These are phyloP conservation scores for Fomitopsis serialis DNA, from an alignment of 768 basidiomycete species.

Conservation along the genomic window DNA sequence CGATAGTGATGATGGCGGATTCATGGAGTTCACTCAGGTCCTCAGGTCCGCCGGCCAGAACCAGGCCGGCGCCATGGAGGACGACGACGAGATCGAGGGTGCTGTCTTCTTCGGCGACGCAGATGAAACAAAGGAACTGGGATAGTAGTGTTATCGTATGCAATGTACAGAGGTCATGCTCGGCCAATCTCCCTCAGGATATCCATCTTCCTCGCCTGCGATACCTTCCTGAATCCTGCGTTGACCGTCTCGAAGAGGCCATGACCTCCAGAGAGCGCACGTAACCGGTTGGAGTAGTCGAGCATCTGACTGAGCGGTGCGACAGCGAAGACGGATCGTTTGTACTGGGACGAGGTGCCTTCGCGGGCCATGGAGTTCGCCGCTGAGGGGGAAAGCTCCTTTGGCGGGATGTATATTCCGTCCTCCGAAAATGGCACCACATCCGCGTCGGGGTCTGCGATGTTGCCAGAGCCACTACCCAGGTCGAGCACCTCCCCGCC, in stretches of 20 bases:
- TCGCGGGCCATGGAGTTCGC: slow-evolving; percentile 23
- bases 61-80: slow-evolving; percentile 54
- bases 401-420: slow-evolving; percentile 71
- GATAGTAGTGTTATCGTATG: slow-evolving; percentile 11
- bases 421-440: slow-evolving; percentile 46
- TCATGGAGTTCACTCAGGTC: slow-evolving; percentile 75
- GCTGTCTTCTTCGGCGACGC: slow-evolving; percentile 77
- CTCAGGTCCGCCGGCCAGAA: slow-evolving; percentile 53
- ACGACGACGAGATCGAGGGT: slow-evolving; percentile 74
- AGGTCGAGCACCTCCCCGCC: slow-evolving; percentile 77
- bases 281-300: slow-evolving; percentile 72
- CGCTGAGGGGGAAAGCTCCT: slow-evolving; percentile 70
- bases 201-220: slow-evolving; percentile 54
- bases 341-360: slow-evolving; percentile 32
- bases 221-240: slow-evolving; percentile 72
- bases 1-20: slow-evolving; percentile 40
- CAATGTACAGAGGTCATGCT: slow-evolving; percentile 22
- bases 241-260: slow-evolving; percentile 75
- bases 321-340: slow-evolving; percentile 62
- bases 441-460: slow-evolving; percentile 32
- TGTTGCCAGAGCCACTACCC: slow-evolving; percentile 38
- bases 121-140: slow-evolving; percentile 65
- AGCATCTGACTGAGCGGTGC: slow-evolving; percentile 81
- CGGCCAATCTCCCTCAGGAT: slow-evolving; percentile 78
- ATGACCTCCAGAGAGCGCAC: slow-evolving; percentile 78